Evolutionary conservation across 1,139 yeast genomes (phyloP).

Genomic region (Suhomyces maxii): DNA sequence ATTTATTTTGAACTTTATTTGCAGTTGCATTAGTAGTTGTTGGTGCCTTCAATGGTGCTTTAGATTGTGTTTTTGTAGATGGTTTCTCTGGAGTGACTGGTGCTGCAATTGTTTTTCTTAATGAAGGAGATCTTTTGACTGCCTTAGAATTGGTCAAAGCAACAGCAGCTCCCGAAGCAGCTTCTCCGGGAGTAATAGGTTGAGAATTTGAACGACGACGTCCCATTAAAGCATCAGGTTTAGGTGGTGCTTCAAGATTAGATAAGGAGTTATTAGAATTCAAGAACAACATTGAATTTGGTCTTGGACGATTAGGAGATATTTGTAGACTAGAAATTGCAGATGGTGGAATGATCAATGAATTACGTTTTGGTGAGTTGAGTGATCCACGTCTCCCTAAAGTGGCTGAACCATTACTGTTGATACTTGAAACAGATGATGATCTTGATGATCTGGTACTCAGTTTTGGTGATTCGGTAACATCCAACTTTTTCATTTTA

Average conservation of each 20-base stretch:
- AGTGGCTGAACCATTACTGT: conserved; percentile 14
- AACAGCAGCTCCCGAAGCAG: conserved; percentile 40
- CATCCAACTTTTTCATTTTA: conserved; percentile 19
- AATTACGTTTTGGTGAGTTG: conserved; percentile 22
- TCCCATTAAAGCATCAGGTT: conserved; percentile 15
- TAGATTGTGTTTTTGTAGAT: not conserved
- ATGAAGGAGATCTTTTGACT: conserved; percentile 16
- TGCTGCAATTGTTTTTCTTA: conserved; percentile 9
- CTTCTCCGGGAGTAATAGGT: conserved; percentile 26
- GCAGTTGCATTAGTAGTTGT: conserved; percentile 6
- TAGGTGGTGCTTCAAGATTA: conserved; percentile 12
- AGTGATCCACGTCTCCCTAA: conserved; percentile 19
- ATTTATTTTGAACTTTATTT: conserved; percentile 16
- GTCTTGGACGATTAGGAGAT: conserved; percentile 20
- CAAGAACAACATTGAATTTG: conserved; percentile 30
- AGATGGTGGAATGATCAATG: conserved; percentile 14
- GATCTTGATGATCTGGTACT: conserved; percentile 19
- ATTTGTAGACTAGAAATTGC: not conserved
- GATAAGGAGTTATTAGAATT: conserved; percentile 24
- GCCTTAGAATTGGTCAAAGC: conserved; percentile 23
- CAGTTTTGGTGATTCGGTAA: conserved; percentile 14
- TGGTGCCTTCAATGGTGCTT: not conserved
- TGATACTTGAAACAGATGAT: conserved; percentile 19
- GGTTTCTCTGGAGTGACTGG: conserved; percentile 2
- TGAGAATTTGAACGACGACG: conserved; percentile 44